Evolutionary conservation across 176 grass and related monocot species (phyloP).

Genomic region (Oryza glumipatula): DNA sequence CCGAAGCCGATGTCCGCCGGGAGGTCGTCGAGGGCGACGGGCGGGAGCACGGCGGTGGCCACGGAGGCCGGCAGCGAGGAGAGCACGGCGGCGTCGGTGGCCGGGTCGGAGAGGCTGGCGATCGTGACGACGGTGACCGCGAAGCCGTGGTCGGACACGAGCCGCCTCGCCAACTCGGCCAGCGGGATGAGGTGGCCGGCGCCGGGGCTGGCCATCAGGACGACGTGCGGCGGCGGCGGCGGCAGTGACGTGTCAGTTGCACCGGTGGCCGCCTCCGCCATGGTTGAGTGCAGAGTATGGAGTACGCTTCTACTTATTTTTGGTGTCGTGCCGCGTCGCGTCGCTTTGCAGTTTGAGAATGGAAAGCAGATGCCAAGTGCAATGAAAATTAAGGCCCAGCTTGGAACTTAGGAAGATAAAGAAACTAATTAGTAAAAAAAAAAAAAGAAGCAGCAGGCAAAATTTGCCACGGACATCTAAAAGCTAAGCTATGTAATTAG

Average conservation of each 20-base stretch:
- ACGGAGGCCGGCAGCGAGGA: constrained; percentile 33
- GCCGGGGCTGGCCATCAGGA: constrained; percentile 33
- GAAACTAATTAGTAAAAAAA: too few species aligned
- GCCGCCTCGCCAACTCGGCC: constrained; percentile 45
- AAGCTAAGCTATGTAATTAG: too few species aligned
- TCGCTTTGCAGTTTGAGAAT: background rate
- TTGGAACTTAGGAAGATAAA: too few species aligned
- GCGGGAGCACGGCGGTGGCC: constrained; percentile 34
- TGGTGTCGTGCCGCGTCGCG: background rate
- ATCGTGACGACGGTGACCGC: constrained; percentile 50
- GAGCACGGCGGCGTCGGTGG: background rate
- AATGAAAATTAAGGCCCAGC: too few species aligned
- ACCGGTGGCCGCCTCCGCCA: constrained; percentile 4
- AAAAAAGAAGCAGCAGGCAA: too few species aligned
- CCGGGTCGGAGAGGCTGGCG: constrained; percentile 29
- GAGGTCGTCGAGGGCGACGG: constrained; percentile 54
- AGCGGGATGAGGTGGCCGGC: constrained; percentile 57
- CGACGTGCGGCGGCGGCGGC: constrained; percentile 11
- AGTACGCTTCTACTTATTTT: too few species aligned
- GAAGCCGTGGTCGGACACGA: constrained; percentile 44
- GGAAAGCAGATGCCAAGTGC: too few species aligned
- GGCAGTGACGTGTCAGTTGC: background rate
- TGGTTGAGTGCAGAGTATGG: background rate
- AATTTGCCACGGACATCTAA: too few species aligned
- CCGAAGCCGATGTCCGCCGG: constrained; percentile 12